phyloP scores from a whole-genome alignment of 1,284 basidiomycete genomes.

The Thelephora terrestris region DNA sequence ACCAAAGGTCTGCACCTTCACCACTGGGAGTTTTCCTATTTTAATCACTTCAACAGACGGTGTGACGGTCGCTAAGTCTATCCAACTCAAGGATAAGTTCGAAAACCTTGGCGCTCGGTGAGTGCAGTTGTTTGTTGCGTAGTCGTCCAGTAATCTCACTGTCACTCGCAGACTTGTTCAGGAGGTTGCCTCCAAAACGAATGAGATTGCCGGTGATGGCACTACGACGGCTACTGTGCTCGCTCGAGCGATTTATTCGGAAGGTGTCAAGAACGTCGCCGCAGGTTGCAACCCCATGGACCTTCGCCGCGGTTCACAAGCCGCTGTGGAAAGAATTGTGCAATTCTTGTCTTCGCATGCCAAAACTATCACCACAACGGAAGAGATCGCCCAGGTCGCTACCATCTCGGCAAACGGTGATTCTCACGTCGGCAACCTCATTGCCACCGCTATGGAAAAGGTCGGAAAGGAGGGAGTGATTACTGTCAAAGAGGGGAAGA shows the following conservation, averaged over 20 bases:
- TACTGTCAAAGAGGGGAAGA: constrained; percentile 97
- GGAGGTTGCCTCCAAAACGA: constrained; percentile 94
- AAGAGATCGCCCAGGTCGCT: constrained; percentile 96
- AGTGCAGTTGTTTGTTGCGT: constrained; percentile 17
- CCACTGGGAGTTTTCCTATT: constrained; percentile 4
- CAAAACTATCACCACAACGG: constrained; percentile 92
- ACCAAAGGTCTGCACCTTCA: constrained; percentile 65
- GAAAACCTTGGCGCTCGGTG: constrained; percentile 98
- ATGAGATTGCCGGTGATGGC: constrained; percentile 96
- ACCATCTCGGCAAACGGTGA: constrained; percentile 99
- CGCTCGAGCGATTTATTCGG: constrained; percentile 93
- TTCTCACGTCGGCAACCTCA: constrained; percentile 87
- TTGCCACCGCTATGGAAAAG: constrained; percentile 99
- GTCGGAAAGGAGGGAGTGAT: constrained; percentile 99
- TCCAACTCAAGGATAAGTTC: constrained; percentile 94
- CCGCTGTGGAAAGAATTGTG: constrained; percentile 93
- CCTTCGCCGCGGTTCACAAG: constrained; percentile 91
- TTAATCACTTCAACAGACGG: constrained; percentile 50
- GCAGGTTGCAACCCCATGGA: constrained; percentile 99
- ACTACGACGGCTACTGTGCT: constrained; percentile 98
- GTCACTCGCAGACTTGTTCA: constrained; percentile 64
- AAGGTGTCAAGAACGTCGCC: constrained; percentile 99
- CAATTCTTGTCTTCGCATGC: constrained; percentile 86
- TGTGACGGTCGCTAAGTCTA: constrained; percentile 96
- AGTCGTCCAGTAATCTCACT: constrained; percentile 3